phyloP scores from a whole-genome alignment of 2,329 filamentous ascomycete species.

The Sordariomycetes sp. region DNA sequence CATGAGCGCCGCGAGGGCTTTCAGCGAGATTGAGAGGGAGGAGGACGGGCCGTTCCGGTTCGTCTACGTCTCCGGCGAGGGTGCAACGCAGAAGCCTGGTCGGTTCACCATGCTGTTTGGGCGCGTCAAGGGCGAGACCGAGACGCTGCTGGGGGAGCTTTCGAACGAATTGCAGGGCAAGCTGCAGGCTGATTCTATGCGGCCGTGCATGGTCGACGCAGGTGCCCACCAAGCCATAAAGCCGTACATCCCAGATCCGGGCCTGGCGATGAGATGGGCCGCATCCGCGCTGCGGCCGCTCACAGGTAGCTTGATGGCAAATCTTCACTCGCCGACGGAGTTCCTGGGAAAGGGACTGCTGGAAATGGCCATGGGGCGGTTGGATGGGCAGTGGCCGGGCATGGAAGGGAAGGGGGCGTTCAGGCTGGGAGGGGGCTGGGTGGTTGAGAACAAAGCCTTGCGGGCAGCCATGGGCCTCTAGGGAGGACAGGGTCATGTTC shows the following conservation, averaged over 20 bases:
- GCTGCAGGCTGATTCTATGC: conserved; percentile 46
- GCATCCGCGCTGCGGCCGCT: conserved; percentile 13
- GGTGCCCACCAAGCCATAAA: conserved; percentile 28
- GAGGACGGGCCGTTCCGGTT: conserved; percentile 50
- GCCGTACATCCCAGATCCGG: conserved; percentile 27
- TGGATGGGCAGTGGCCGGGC: conserved; percentile 10
- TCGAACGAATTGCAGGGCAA: conserved; percentile 28
- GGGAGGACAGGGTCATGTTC: too few species aligned
- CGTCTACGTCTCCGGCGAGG: conserved; percentile 59
- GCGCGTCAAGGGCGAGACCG: conserved; percentile 58
- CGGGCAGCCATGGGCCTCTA: too few species aligned
- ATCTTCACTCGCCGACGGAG: conserved; percentile 30
- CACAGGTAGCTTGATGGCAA: conserved; percentile 11
- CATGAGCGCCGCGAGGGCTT: conserved; percentile 52
- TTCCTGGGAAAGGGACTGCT: conserved; percentile 32
- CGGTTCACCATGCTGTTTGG: conserved; percentile 48
- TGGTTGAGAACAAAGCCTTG: too few species aligned
- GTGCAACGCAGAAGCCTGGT: conserved; percentile 48
- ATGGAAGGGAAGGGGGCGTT: conserved; percentile 1
- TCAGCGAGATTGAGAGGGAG: conserved; percentile 33
- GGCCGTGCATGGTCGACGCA: conserved; percentile 51
- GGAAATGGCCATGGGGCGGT: conserved; percentile 32
- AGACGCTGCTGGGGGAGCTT: conserved; percentile 48
- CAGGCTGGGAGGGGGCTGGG: neutral
- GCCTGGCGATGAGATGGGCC: conserved; percentile 7